Base-by-base conservation (phyloP, 1,284 basidiomycete genomes). In the Trametes polyzona region DNA sequence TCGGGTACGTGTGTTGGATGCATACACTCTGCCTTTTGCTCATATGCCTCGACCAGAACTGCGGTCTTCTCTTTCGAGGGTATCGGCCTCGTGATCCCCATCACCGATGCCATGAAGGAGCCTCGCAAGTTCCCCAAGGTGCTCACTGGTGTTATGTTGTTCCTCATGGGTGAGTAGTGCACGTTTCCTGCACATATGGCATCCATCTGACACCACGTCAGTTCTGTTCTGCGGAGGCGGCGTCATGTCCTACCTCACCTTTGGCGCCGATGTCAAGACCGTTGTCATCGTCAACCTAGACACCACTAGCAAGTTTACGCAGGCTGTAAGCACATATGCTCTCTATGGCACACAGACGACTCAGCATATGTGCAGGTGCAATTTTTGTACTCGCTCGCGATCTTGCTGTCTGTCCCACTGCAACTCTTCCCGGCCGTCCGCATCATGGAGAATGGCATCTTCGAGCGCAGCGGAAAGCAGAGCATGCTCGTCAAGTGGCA, bases 1-100 rank as follows among this genome's bases (percentile, higher is more conserved):
- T 99, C 62, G 97, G 95, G 89, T 92, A 65, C 62, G 85, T 76
- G 14, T 46, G 16, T 42, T 32, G 49, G 30, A 10, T 36, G 30
- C 19, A 17, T 4, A 21, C 17, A 16, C 24, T 7, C n/a, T 19
- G 16, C 52, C 14, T 42, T 23, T 10, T 39, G 29, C 32, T 63
- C 23, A 51, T 40, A 27, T 37, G 16, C 10, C 47, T 6, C 30
- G 14, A 12, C 2, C 63, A 92, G 94, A 23, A 98, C 97, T 16
- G 96, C 96, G 4, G 96, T 99, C 21, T 99, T 98, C 72, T 95
- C 97, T 0, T 99, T 99, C 65, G 97, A 99, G 74, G 96, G 96
- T 16, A 94, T 99, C 64, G 96, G 97, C 46, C 78, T 99, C 72
- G 91, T 99, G 61, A 95, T 99, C 64, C 96, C 97, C 11, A 98